Conservation (phyloP, 2,329 filamentous ascomycete genomes). For the Aspergillus japonicus region DNA sequence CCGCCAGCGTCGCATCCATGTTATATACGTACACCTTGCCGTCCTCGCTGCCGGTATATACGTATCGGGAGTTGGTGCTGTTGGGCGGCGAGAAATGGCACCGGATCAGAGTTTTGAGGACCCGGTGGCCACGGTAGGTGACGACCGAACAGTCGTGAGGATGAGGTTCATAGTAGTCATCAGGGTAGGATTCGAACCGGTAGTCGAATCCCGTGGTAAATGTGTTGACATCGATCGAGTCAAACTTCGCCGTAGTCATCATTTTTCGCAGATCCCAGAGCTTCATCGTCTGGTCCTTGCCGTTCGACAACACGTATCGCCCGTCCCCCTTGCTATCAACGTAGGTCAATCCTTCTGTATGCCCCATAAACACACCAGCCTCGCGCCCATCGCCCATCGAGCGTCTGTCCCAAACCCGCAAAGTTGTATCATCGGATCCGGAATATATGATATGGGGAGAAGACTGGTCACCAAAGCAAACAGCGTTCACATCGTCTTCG, state of each 20-base stretch:
- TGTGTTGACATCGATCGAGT: constrained; percentile 51
- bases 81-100: constrained; percentile 91
- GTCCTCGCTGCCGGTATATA: constrained; percentile 88
- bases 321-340: constrained; percentile 81
- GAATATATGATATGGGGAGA: constrained; percentile 95
- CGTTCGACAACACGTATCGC: constrained; percentile 88
- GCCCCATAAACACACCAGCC: constrained; percentile 64
- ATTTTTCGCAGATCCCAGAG: constrained; percentile 93
- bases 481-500: constrained; percentile 87
- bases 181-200: constrained; percentile 56
- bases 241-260: constrained; percentile 65
- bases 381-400: constrained; percentile 62
- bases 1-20: constrained; percentile 80
- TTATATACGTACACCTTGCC: constrained; percentile 92
- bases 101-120: constrained; percentile 85
- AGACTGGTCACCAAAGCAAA: constrained; percentile 85
- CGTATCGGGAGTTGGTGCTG: constrained; percentile 85
- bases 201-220: constrained; percentile 65
- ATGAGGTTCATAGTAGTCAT: constrained; percentile 61
- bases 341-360: constrained; percentile 65
- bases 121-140: constrained; percentile 86
- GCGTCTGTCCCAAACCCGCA: constrained; percentile 94
- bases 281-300: constrained; percentile 96
- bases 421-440: constrained; percentile 87
- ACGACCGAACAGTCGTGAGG: constrained; percentile 87